Evolutionary conservation across 352 stramenopile genomes (phyloP), one percentile per base, ranked within the genome.

Genomic region (Pythium monospermum): DNA sequence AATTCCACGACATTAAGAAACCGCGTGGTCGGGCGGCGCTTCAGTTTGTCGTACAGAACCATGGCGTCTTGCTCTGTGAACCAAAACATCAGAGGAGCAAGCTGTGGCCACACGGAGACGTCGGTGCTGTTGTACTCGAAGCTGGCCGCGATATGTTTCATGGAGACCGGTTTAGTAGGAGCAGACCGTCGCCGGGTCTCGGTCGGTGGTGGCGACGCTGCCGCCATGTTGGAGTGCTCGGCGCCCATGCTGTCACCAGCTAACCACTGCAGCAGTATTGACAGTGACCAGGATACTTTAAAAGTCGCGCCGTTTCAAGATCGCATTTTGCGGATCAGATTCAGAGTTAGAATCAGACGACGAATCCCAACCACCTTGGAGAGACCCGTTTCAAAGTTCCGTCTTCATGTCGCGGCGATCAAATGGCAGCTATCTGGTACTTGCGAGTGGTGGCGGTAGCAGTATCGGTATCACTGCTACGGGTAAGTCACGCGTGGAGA

Each of bases 81-180:
- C 73, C 77, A 89, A 16, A 77, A 69, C 15, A 70, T 57, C n/a
- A 89, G 19, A 13, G 75, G 71, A 4, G 71, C 37, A 21, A 79
- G 50, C 38, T 89, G 77, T n/a, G 75, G 65, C 77, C 75, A 89
- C 40, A 87, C 49, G 22, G 50, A 63, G 23, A 84, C 54, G 53
- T 89, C 75, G 4, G 64, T 68, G 32, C 57, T 53, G 4, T 51
- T 67, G 50, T 88, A 88, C 49, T 78, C 66, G 37, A 84, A 55
- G 0, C 74, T 69, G 26, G 65, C 72, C 36, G 71, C 64, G 28
- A 88, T 16, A 25, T 55, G 49, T 10, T 50, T 33, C 49, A 53
- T 69, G 13, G 64, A 60, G 22, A 48, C 31, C n/a, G n/a, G n/a
- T 35, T 2, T 54, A 43, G 1, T 38, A 18, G 12, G 15, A 8